phyloP scores from a whole-genome alignment of 108 stramenopile genomes.

The Chaetoceros tenuissimus region DNA sequence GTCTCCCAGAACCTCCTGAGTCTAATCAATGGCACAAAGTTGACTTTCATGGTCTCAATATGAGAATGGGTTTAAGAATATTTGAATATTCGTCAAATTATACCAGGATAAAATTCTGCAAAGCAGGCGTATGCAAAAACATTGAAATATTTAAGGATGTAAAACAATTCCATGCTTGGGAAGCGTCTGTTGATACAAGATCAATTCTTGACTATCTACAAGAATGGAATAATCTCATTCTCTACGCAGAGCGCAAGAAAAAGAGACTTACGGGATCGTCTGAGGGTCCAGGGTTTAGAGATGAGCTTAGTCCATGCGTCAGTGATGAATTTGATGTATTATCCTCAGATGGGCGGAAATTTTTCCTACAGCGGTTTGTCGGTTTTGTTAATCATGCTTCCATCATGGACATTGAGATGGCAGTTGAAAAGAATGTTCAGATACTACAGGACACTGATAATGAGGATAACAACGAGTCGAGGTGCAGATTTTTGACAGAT shows the following conservation, averaged over 20 bases:
- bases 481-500: slow-evolving; percentile 19
- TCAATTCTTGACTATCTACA: slow-evolving; percentile 38
- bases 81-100: slow-evolving; percentile 25
- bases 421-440: slow-evolving; percentile 1
- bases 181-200: slow-evolving; percentile 30
- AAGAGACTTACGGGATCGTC: neutral
- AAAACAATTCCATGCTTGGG: slow-evolving; percentile 31
- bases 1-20: slow-evolving; percentile 7
- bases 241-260: slow-evolving; percentile 24
- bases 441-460: neutral
- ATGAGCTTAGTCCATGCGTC: neutral
- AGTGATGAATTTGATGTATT: neutral
- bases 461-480: slow-evolving; percentile 8
- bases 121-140: neutral
- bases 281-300: neutral
- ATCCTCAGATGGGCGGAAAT: neutral
- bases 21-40: slow-evolving; percentile 45
- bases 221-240: slow-evolving; percentile 30
- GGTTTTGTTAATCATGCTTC: too few species aligned
- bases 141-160: slow-evolving; percentile 23
- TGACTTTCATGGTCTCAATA: slow-evolving; percentile 49
- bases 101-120: slow-evolving; percentile 1
- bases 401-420: neutral
- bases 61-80: slow-evolving; percentile 44
- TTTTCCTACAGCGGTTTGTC: neutral